These are phyloP conservation scores for Cryphonectria carpinicola DNA, from an alignment of 2,329 filamentous ascomycete species.

Conservation along the genomic window DNA sequence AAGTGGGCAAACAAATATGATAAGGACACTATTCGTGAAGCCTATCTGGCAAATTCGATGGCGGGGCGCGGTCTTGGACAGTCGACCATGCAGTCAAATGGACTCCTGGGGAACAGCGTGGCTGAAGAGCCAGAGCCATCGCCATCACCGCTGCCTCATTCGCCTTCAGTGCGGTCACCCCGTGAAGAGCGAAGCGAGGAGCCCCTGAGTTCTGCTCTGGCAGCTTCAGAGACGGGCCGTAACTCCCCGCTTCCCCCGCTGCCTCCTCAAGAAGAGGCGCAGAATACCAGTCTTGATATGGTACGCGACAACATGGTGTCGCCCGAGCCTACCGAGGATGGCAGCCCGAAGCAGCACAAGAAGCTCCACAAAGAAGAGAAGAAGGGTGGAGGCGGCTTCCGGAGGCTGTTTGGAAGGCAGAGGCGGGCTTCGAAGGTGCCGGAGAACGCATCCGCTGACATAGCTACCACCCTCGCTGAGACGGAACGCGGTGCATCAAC, in stretches of 20 bases:
- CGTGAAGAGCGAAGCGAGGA: constrained; percentile 23
- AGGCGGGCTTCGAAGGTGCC: constrained; percentile 61
- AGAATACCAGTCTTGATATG: constrained; percentile 39
- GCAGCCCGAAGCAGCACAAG: constrained; percentile 52
- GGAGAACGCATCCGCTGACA: constrained; percentile 56
- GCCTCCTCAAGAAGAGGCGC: constrained; percentile 41
- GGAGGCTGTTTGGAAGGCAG: constrained; percentile 69
- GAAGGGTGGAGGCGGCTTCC: constrained; percentile 52
- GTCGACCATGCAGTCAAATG: constrained; percentile 38
- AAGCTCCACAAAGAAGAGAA: constrained; percentile 35
- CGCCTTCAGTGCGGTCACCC: constrained; percentile 39
- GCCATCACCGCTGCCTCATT: constrained; percentile 37
- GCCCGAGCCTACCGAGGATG: constrained; percentile 41
- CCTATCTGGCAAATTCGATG: constrained; percentile 77
- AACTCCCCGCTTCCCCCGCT: constrained; percentile 46
- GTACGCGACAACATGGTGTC: constrained; percentile 44
- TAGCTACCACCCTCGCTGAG: constrained; percentile 53
- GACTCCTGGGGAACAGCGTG: constrained; percentile 36
- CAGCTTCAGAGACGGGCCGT: constrained; percentile 35
- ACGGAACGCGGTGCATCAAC: constrained; percentile 35
- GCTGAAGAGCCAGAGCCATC: constrained; percentile 45
- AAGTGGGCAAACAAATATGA: constrained; percentile 98
- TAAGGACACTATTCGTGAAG: constrained; percentile 80
- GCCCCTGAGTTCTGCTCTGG: constrained; percentile 16
- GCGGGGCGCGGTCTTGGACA: constrained; percentile 67